phyloP scores from a whole-genome alignment of 768 basidiomycete species.

The Tulasnella calospora region DNA sequence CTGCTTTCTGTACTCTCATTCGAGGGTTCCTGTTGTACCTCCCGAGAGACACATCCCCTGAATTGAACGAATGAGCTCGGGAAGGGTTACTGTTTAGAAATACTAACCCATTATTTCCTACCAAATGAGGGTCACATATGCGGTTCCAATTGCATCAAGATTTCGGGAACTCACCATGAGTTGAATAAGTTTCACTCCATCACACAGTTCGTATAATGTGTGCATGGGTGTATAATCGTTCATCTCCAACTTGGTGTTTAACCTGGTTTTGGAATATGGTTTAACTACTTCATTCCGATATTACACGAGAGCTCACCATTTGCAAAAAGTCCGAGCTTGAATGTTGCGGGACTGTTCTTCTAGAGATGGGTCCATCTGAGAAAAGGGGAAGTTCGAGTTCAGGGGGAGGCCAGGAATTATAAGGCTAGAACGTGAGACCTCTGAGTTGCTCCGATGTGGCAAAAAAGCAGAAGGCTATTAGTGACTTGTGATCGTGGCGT shows the following conservation, averaged over 20 bases:
- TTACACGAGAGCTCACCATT: conserved; percentile 57
- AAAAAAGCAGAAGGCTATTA: background rate
- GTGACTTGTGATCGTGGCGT: background rate
- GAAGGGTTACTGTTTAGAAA: background rate
- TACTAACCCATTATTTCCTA: conserved; percentile 93
- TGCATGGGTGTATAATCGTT: conserved; percentile 82
- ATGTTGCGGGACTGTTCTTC: conserved; percentile 59
- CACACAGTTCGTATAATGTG: conserved; percentile 86
- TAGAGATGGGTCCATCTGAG: conserved; percentile 48
- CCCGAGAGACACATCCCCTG: conserved; percentile 84
- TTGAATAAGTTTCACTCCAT: conserved; percentile 93
- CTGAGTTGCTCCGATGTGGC: background rate
- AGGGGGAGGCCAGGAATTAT: background rate
- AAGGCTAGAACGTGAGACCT: background rate
- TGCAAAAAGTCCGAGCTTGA: conserved; percentile 83
- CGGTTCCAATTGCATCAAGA: conserved; percentile 4
- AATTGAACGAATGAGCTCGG: background rate
- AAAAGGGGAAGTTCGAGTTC: background rate
- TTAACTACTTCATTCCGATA: background rate
- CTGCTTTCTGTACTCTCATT: conserved; percentile 94
- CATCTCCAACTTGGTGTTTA: conserved; percentile 89
- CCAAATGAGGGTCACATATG: background rate
- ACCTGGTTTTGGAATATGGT: conserved; percentile 49
- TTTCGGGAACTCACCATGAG: conserved; percentile 59
- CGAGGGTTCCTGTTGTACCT: conserved; percentile 84